Conservation (phyloP, 352 stramenopile genomes). For the Thalassiosira livingstoniorum region DNA sequence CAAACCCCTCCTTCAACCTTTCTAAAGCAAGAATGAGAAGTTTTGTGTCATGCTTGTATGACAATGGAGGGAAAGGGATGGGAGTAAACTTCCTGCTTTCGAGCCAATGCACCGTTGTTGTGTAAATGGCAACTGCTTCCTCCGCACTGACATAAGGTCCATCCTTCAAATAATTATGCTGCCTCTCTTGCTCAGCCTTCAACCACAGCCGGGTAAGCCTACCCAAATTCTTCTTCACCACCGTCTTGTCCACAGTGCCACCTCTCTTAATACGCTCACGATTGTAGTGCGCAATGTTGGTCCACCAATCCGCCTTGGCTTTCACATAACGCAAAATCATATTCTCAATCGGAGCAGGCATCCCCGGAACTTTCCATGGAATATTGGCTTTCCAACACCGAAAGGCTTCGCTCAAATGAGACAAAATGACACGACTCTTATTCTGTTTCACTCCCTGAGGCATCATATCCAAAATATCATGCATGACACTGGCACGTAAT, state of each 20-base stretch:
- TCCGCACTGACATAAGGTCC: constrained; percentile 98
- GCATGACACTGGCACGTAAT: constrained; percentile 98
- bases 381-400: constrained; percentile 98
- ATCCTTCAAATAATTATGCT: constrained; percentile 99
- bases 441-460: constrained; percentile 99
- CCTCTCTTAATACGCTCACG: constrained; percentile 99
- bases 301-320: constrained; percentile 98
- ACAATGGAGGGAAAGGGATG: constrained; percentile 99
- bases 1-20: constrained; percentile 98
- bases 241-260: constrained; percentile 99
- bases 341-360: constrained; percentile 99
- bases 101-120: constrained; percentile 99
- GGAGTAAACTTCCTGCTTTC: constrained; percentile 99
- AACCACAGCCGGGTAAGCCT: constrained; percentile 98
- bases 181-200: constrained; percentile 99
- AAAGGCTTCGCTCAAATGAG: constrained; percentile 99
- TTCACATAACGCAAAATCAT: constrained; percentile 99
- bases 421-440: constrained; percentile 98
- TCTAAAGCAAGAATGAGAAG: constrained; percentile 99
- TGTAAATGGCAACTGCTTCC: constrained; percentile 99
- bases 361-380: constrained; percentile 99
- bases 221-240: constrained; percentile 99
- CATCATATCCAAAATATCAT: constrained; percentile 99
- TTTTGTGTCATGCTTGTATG: constrained; percentile 99
- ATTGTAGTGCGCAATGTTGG: constrained; percentile 99